phyloP scores from a whole-genome alignment of 2,329 filamentous ascomycete species.

The Penicillium sp. region DNA sequence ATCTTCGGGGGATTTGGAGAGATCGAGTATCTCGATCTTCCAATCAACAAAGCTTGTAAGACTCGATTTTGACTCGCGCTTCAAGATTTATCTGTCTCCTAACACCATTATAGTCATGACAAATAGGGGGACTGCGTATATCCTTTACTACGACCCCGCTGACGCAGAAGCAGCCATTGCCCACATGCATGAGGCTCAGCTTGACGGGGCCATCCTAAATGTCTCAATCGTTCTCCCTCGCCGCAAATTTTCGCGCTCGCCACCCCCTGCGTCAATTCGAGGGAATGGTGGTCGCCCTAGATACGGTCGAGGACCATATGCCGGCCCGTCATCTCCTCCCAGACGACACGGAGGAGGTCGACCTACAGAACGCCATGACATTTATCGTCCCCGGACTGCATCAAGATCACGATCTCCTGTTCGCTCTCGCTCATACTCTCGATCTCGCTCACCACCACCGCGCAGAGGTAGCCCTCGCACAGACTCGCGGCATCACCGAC shows the following conservation, averaged over 20 bases:
- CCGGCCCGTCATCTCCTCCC: constrained; percentile 32
- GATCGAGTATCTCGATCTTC: constrained; percentile 84
- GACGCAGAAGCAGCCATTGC: constrained; percentile 87
- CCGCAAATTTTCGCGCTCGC: constrained; percentile 76
- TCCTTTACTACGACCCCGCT: constrained; percentile 73
- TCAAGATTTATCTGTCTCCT: not conserved
- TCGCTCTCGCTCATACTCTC: constrained; percentile 41
- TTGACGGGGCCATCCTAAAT: constrained; percentile 78
- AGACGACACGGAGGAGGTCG: constrained; percentile 42
- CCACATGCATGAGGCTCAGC: constrained; percentile 96
- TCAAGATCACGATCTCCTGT: constrained; percentile 50
- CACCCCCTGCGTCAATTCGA: constrained; percentile 67
- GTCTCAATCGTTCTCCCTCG: constrained; percentile 87
- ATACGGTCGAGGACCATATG: constrained; percentile 31
- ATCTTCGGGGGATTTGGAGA: constrained; percentile 88
- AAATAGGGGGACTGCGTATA: constrained; percentile 91
- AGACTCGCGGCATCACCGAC: constrained; percentile 44
- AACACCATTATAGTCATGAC: constrained; percentile 64
- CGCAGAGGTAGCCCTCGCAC: constrained; percentile 35
- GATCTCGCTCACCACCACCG: constrained; percentile 45
- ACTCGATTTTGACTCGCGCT: too few relatives aligned
- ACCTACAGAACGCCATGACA: constrained; percentile 50
- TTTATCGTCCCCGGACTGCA: constrained; percentile 62
- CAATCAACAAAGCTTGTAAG: constrained; percentile 82
- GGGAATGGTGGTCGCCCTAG: constrained; percentile 56